Evolutionary conservation across 2,329 filamentous ascomycete genomes (phyloP), one percentile per base, ranked within the genome.

Genomic region (Pestalotiopsis sp.): DNA sequence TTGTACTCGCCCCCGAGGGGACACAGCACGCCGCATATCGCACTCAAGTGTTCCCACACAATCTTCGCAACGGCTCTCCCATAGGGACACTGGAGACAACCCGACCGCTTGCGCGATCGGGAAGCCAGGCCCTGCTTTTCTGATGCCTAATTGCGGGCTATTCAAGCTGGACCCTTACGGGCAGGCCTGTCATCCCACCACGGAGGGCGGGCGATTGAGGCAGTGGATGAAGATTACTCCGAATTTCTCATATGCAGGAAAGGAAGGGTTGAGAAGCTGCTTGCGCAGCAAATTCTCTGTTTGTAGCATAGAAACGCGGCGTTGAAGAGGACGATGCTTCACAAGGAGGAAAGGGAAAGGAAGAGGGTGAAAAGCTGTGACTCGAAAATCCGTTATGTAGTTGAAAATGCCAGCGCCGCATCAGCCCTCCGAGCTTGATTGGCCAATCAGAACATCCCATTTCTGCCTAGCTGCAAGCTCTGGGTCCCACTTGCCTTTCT

Each of bases 241-340:
- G 93, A 96, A 95, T 96, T 96, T 96, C 93, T 94, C 93, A 94
- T 94, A 94, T 94, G 93, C 93, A 83, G 72, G 68, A 59, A 76
- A 71, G 60, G 63, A 66, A 69, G 64, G n/a, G 67, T 65, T 68
- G 78, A 81, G 78, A 78, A 75, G 74, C 74, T 76, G 76, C 78
- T 76, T 73, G 73, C 76, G 78, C 78, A 76, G 72, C 76, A 61
- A 52, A 52, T 74, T 85, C 84, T 93, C 86, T 84, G 88, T 89
- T 88, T 92, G 91, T 91, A 91, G 92, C 92, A 94, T 94, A 93
- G 92, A 94, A 94, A 94, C 92, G 92, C 92, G 92, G 92, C 93
- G 88, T 93, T 94, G 91, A 89, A 86, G 88, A 91, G 92, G 92
- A 90, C 89, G 91, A 88, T 90, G 89, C 90, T 92, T 91, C 79